Base-by-base conservation (phyloP, 768 basidiomycete genomes). In the Podaxis pistillaris region DNA sequence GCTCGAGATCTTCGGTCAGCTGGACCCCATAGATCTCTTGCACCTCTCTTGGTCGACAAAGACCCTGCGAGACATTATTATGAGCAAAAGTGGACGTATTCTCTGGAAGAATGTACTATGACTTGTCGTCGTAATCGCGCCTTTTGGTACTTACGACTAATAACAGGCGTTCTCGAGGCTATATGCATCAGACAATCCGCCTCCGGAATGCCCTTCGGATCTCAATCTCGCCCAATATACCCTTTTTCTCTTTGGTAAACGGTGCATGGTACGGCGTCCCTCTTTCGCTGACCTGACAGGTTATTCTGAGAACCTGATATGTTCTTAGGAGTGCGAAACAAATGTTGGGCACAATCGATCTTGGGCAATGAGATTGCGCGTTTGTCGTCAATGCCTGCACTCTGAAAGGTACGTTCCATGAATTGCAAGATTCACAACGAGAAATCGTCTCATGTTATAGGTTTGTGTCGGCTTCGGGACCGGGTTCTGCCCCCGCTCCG, bases 41-140 rank as follows among this genome's bases (percentile, higher is more conserved):
- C 68, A 68, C 33, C 72, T 82, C n/a, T 70, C 79, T 15, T 73
- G 77, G 26, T 76, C 74, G 19, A 71, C 74, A 12, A 77, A 73
- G 62, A 38, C 65, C 9, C 65, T 81, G 33, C 74, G 74, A 3
- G 57, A 38, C 4, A 69, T 69, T 9, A 54, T 74, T 2, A 69
- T 73, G 70, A 60, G 41, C 4, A 60, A 56, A 17, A 33, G 28
- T 24, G 41, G 26, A 15, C 41, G 56, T 17, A 33, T 47, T 30
- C 26, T 61, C 58, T 28, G 56, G 56, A 36, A 30, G 17, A 30
- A 47, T 33, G 56, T 58, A 49, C 55, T 40, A 12, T 12, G 28
- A 30, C 28, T 7, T 30, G 28, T 30, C 28, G 7, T 30, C 6
- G 7, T 30, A 30, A 30, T 30, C 28, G 28, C 28, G 28, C 28